Percentiles rank a stretch among this genome's conserved stretches.
Evolutionary conservation across 768 basidiomycete genomes (phyloP).

Genomic region (Phlebiopsis gigantea): DNA sequence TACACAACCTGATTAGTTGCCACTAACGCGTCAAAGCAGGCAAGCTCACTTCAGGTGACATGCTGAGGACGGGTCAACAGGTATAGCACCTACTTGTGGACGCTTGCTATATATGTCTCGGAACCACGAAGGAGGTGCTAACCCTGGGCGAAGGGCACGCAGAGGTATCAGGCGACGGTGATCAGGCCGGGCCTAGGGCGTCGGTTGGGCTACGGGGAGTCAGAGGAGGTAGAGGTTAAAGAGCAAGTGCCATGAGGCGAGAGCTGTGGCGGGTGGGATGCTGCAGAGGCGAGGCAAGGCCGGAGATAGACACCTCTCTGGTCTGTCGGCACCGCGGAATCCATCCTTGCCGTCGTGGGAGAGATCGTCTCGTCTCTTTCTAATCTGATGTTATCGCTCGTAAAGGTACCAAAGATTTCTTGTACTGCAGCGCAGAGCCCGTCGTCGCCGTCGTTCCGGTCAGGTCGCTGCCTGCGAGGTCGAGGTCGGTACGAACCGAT

Average conservation of each 20-base stretch:
- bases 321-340: neutral
- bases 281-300: neutral
- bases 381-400: neutral
- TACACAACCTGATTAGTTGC: neutral
- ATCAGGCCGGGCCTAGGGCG: neutral
- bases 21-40: neutral
- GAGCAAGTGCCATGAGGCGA: neutral
- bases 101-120: neutral
- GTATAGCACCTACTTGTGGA: neutral
- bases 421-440: too few species aligned
- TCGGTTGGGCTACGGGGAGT: neutral
- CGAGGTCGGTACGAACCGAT: neutral
- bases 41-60: neutral
- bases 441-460: too few species aligned
- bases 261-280: neutral
- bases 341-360: neutral
- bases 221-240: neutral
- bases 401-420: neutral
- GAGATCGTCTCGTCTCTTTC: neutral
- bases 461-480: neutral
- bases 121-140: neutral
- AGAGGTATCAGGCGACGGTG: neutral
- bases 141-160: constrained; percentile 5
- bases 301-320: neutral
- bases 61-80: neutral